These are phyloP conservation scores for Allium fistulosum DNA, from an alignment of 106 monocot genomes.

Conservation along the genomic window DNA sequence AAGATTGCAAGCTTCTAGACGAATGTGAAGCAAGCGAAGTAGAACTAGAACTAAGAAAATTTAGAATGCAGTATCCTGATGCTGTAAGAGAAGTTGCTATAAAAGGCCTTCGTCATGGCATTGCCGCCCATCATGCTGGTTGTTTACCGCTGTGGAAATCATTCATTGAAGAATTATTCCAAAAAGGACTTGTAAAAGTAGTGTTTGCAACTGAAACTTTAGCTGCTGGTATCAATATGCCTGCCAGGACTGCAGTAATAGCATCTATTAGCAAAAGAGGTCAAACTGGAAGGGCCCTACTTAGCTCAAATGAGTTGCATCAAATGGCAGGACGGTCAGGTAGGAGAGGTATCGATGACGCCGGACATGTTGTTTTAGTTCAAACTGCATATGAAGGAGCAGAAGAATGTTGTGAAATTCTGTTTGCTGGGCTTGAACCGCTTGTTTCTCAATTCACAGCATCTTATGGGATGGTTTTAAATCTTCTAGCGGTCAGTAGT, in stretches of 20 bases:
- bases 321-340: slow-evolving; percentile 99
- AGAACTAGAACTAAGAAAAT: slow-evolving; percentile 62
- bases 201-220: slow-evolving; percentile 98
- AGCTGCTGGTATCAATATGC: slow-evolving; percentile 98
- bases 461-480: slow-evolving; percentile 99
- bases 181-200: slow-evolving; percentile 79
- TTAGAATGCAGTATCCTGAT: slow-evolving; percentile 79
- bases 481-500: slow-evolving; percentile 88
- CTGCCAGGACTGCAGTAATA: slow-evolving; percentile 89
- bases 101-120: slow-evolving; percentile 68
- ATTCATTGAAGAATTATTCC: slow-evolving; percentile 91
- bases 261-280: slow-evolving; percentile 76
- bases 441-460: slow-evolving; percentile 98
- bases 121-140: slow-evolving; percentile 96
- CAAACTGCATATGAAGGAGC: slow-evolving; percentile 95
- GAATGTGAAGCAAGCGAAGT: slow-evolving; percentile 78
- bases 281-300: slow-evolving; percentile 57
- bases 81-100: slow-evolving; percentile 81
- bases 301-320: slow-evolving; percentile 84
- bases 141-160: slow-evolving; percentile 98
- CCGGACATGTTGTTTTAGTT: slow-evolving; percentile 81
- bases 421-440: slow-evolving; percentile 75
- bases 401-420: slow-evolving; percentile 79
- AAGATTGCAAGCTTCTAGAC: slow-evolving; percentile 72
- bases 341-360: slow-evolving; percentile 86